A percentile compares a stretch with the other conserved stretches of the same genome.
These are phyloP conservation scores for Lasiosphaeris hirsuta DNA, from an alignment of 495 filamentous ascomycete genomes.

Conservation along the genomic window DNA sequence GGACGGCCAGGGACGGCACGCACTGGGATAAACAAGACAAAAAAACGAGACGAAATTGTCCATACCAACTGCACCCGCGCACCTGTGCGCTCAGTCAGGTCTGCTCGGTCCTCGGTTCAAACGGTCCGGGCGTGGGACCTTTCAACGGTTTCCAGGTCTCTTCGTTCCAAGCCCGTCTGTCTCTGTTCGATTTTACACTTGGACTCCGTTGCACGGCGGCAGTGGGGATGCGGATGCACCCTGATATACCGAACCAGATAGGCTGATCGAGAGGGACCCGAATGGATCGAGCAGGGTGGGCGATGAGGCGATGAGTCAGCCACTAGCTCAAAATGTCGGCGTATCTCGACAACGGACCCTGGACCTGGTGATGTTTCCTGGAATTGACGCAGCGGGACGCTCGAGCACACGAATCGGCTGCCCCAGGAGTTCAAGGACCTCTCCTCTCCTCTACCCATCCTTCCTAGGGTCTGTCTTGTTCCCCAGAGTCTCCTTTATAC, in stretches of 20 bases:
- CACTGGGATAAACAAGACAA: not conserved
- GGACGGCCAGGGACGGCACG: not conserved
- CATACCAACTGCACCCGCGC: too few species aligned
- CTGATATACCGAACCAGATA: not conserved
- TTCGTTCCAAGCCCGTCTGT: too few species aligned
- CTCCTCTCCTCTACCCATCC: too few species aligned
- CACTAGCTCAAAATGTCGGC: not conserved
- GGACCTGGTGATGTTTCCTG: not conserved
- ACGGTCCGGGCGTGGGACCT: too few species aligned
- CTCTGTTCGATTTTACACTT: not conserved
- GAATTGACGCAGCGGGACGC: too few species aligned
- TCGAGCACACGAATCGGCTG: too few species aligned
- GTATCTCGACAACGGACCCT: not conserved
- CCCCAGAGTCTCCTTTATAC: too few species aligned
- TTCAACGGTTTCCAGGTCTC: too few species aligned
- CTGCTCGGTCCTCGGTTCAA: too few species aligned
- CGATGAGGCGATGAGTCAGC: not conserved
- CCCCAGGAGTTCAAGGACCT: too few species aligned
- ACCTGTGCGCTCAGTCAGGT: too few species aligned
- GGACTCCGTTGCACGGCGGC: not conserved
- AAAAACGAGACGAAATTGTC: not conserved
- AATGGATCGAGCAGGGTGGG: not conserved
- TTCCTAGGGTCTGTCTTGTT: too few species aligned
- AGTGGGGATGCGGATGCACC: conserved; percentile 1
- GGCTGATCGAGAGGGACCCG: not conserved